Evolutionary conservation across 208 protist species (phyloP), one percentile per base, ranked within the genome.

Genomic region (Leishmania gerbilli): DNA sequence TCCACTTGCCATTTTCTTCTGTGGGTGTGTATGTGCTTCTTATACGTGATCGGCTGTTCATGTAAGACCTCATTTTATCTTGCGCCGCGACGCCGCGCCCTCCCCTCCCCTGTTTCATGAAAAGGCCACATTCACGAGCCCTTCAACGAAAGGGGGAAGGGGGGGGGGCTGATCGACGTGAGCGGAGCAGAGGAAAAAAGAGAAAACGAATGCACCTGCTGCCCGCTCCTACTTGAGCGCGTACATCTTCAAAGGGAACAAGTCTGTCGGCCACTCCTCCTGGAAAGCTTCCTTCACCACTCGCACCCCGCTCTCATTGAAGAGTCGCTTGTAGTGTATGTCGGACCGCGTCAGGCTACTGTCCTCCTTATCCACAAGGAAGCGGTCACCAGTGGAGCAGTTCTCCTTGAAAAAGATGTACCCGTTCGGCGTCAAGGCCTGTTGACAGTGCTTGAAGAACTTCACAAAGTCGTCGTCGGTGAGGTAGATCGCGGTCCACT

Each of bases 401-500:
- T 98, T 98, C 83, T 98, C 97, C 87, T 98, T 98, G 72, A 98
- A 95, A 80, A 98, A 96, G 64, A 98, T 94, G 77, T 95, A 93
- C 19, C 95, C 97, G n/a, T 88, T 79, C 11, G 86, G 79, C n/a
- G 90, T 94, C 56, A 98, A 86, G 0, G 92, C 90, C 65, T 79
- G 62, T 76, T 92, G 93, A 89, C 91, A 96, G 72, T 91, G 86
- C 65, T 74, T 79, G 60, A 98, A 90, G 85, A 98, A 98, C 9
- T 82, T 85, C n/a, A 95, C 89, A 85, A 98, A 97, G 86, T 98
- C 95, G 40, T 88, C 89, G 85, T 98, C 97, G 34, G 95, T 98
- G 45, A 98, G 90, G 84, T 98, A 98, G 74, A 97, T 98, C 62
- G 91, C 92, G n/a, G 93, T 86, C 95, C 97, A 98, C 87, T 98